Conservation (phyloP, 1,284 basidiomycete species). For the Puccinia novopanici region DNA sequence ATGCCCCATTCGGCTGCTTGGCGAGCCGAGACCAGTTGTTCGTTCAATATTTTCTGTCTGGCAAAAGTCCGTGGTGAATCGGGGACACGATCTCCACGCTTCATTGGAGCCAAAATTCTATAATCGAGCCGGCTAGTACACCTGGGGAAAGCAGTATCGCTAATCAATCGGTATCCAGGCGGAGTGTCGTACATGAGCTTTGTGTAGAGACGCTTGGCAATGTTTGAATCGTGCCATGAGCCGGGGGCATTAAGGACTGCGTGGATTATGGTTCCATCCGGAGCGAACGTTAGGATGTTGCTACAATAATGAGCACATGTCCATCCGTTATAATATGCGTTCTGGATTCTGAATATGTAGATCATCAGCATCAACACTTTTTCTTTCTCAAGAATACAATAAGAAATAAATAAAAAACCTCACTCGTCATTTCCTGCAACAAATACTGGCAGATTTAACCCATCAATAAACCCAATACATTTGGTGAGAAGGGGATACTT, state of each 20-base stretch:
- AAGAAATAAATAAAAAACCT: too few species aligned
- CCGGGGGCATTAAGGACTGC: conserved; percentile 60
- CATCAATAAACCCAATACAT: conserved; percentile 15
- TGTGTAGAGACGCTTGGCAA: not conserved
- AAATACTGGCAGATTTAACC: not conserved
- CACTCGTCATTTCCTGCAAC: not conserved
- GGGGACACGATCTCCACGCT: conserved; percentile 1
- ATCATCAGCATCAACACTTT: too few species aligned
- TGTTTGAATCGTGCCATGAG: not conserved
- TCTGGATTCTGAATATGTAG: not conserved
- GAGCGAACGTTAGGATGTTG: not conserved
- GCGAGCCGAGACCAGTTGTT: too few species aligned
- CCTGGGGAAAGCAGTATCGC: too few species aligned
- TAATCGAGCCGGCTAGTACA: too few species aligned
- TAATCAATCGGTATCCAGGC: too few species aligned
- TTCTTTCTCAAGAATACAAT: too few species aligned
- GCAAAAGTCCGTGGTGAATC: not conserved
- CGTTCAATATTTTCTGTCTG: not conserved
- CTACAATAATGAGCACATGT: not conserved
- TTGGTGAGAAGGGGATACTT: not conserved
- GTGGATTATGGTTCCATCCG: conserved; percentile 57
- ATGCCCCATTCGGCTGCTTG: too few species aligned
- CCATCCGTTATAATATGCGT: too few species aligned
- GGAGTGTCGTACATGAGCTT: not conserved
- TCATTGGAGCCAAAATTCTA: too few species aligned